Evolutionary conservation across 2,329 filamentous ascomycete species (phyloP), one percentile per base, ranked within the genome.

Genomic region (Verticillium tricorpus): DNA sequence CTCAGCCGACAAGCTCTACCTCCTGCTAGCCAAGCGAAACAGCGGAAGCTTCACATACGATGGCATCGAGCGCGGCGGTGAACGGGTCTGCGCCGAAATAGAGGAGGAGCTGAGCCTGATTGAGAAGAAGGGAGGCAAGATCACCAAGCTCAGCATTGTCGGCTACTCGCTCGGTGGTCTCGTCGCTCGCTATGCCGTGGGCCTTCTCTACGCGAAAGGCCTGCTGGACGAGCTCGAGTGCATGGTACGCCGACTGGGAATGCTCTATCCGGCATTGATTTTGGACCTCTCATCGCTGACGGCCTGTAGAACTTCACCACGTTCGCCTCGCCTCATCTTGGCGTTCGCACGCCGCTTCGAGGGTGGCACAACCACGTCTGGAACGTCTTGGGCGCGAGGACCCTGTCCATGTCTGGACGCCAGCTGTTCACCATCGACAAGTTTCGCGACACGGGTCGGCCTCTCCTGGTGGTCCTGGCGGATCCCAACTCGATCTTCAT

Each of bases 141-240:
- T 97, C 69, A 88, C 78, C 57, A 96, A 93, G 76, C 80, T 98
- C 66, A 97, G 93, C 73, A 81, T 98, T 50, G 84, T 94, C 54
- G 94, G 94, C 45, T 97, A 98, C 74, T 96, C 92, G 0, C 82
- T 97, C 1, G 94, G 94, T 56, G 94, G 94, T 0, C 80, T 98
- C 7, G 87, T 98, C 5, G 88, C 92, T 11, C 85, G 94, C 63
- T 98, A 97, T 77, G 90, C 91, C 2, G 84, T 97, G 61, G 94
- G 94, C 0, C 78, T 98, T 69, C 81, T 98, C 3, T 86, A 93
- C 68, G 88, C 91, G 60, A 91, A 90, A 69, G 92, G 93, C 9
- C 81, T 92, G 62, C 87, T 98, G 61, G 89, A 96, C 61, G 82
- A 83, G 62, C 82, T 98, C 31, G 83, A 92, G 71, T 94, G 94